Percentiles rank a stretch among this genome's conserved stretches.
Conservation (phyloP, 257 asterid genomes). For the Schizonepeta tenuifolia region DNA sequence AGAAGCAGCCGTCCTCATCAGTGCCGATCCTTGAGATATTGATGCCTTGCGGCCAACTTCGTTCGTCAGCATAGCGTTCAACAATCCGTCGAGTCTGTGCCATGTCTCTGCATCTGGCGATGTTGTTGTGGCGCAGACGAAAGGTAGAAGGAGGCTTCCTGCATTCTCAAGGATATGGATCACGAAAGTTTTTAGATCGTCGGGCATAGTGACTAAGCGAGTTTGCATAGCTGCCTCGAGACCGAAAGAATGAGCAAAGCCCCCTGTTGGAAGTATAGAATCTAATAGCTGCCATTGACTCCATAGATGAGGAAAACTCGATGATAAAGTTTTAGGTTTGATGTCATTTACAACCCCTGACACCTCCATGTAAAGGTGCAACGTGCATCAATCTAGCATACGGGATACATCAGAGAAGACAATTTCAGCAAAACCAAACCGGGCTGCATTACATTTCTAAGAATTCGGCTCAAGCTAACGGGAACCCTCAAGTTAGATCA, state of each 20-base stretch:
- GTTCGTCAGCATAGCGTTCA: conserved; percentile 76
- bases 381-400: conserved; percentile 11
- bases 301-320: conserved; percentile 58
- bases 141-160: conserved; percentile 89
- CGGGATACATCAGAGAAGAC: background rate
- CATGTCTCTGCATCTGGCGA: conserved; percentile 69
- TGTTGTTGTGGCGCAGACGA: conserved; percentile 48
- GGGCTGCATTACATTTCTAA: background rate
- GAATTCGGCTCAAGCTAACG: background rate
- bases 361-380: conserved; percentile 34
- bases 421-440: no score
- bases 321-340: conserved; percentile 20
- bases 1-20: conserved; percentile 77
- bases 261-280: conserved; percentile 95
- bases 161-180: conserved; percentile 74
- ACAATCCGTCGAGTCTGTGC: conserved; percentile 56
- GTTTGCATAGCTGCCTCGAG: conserved; percentile 91
- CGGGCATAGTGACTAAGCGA: conserved; percentile 53
- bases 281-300: conserved; percentile 93
- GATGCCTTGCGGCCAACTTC: conserved; percentile 87
- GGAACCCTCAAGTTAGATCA: background rate
- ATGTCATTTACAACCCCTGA: conserved; percentile 31
- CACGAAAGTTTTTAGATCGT: conserved; percentile 57
- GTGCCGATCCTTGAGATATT: conserved; percentile 82
- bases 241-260: conserved; percentile 96